Base-by-base conservation (phyloP, 768 basidiomycete genomes). In the Leccinellum albellum region DNA sequence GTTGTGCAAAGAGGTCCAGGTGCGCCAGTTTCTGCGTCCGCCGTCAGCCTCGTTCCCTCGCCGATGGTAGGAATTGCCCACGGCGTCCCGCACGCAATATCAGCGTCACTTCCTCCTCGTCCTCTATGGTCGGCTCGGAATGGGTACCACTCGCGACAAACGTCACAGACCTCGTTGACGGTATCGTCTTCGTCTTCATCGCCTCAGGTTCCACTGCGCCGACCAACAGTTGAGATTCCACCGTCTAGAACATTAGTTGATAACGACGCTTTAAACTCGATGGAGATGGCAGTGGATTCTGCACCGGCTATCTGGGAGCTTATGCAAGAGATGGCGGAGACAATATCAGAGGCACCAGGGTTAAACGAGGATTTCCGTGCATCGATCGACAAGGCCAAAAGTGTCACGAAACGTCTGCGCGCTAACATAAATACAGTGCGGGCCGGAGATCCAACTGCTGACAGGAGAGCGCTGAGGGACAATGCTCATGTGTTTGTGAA, bases 251-350 rank as follows among this genome's bases (percentile, higher is more conserved):
- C 80, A 24, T 75, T 87, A 33, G 84, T 93, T 44, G 89, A 92
- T 66, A 86, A 85, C 53, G 89, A 91, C 63, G 83, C 90, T 4
- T 74, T 95, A 7, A 83, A 88, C 57, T 86, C 90, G 26, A 86
- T 97, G 70, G 86, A 86, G 61, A 75, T 76, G 8, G 90, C 94
- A 14, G 84, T 94, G 9, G 85, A 89, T 23, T 80, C 88, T 13
- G 94, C 92, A 10, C 88, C 89, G 12, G 77, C 79, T 24, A 88
- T 92, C 23, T 98, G 94, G 91, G 78, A 85, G 56, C 81, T 88
- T 77, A 83, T 94, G 67, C 85, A 87, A 61, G 86, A 87, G 55
- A 78, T 88, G 59, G 71, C 91, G 53, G 85, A 87, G 53, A 76
- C 86, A 50, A 70, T 92, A 52, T 73, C 74, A 28, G 79, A 82